phyloP scores from a whole-genome alignment of 148 eudicot genomes.

The Dysphania ambrosioides region DNA sequence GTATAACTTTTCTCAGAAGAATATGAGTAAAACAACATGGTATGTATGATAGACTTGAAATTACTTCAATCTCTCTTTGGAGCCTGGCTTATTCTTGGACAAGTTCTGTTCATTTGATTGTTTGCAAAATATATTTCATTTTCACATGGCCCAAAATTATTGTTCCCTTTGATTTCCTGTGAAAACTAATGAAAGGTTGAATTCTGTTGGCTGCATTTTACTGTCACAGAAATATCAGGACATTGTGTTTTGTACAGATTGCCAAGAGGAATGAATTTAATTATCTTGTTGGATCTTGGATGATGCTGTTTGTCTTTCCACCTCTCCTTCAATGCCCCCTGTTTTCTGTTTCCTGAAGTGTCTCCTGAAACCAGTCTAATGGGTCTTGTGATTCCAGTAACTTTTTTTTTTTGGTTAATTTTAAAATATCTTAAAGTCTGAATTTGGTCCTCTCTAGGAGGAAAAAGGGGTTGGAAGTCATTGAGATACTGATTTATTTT shows the following conservation, averaged over 20 bases:
- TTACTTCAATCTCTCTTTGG: slow-evolving; percentile 6
- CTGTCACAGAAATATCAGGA: background rate
- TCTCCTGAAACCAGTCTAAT: background rate
- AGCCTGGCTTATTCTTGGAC: background rate
- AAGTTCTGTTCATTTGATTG: background rate
- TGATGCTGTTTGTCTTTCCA: background rate
- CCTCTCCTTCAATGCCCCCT: background rate
- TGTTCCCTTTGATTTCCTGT: background rate
- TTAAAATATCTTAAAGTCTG: too few species aligned
- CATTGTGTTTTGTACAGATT: background rate
- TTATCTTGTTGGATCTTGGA: background rate
- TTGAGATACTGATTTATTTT: background rate
- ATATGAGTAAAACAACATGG: slow-evolving; percentile 82
- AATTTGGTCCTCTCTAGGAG: background rate
- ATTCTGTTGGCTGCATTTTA: background rate
- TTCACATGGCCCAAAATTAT: background rate
- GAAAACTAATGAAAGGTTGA: background rate
- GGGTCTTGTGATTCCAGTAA: background rate
- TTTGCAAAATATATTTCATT: background rate
- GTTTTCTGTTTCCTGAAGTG: background rate
- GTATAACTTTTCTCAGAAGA: slow-evolving; percentile 61
- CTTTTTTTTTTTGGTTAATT: too few species aligned
- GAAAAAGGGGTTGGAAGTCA: background rate
- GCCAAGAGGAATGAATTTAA: background rate
- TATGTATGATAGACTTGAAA: slow-evolving; percentile 23